These are phyloP conservation scores for Solanum boliviense DNA, from an alignment of 257 asterid genomes.

Conservation along the genomic window DNA sequence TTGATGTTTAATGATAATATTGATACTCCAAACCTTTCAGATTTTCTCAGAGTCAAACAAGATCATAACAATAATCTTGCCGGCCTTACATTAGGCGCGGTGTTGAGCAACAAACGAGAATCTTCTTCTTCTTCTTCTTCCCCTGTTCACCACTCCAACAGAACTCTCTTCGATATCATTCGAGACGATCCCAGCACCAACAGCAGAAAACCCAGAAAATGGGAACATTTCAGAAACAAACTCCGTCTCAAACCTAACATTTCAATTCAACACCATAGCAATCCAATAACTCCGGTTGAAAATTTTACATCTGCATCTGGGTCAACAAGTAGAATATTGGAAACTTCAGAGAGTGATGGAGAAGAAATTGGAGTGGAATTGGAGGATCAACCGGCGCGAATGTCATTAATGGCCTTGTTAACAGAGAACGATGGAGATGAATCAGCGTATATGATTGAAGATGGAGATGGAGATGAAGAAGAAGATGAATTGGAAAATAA, in stretches of 20 bases:
- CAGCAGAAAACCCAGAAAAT: slow-evolving; percentile 21
- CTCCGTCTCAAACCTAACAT: slow-evolving; percentile 39
- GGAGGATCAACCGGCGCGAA: slow-evolving; percentile 7
- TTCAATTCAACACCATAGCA: slow-evolving; percentile 15
- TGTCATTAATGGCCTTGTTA: slow-evolving; percentile 69
- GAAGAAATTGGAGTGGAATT: neutral
- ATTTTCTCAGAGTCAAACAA: slow-evolving; percentile 10
- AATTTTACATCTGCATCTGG: neutral
- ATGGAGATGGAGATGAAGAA: slow-evolving; percentile 43
- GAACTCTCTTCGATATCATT: slow-evolving; percentile 53
- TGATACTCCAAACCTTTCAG: slow-evolving; percentile 14
- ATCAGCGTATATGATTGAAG: slow-evolving; percentile 34
- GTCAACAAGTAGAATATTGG: neutral
- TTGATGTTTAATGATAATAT: slow-evolving; percentile 1
- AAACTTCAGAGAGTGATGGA: neutral
- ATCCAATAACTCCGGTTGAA: slow-evolving; percentile 8
- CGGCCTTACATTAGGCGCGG: slow-evolving; percentile 10
- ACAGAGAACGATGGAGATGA: slow-evolving; percentile 54
- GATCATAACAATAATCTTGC: neutral
- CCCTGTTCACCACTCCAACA: slow-evolving; percentile 13
- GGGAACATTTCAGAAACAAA: slow-evolving; percentile 52
- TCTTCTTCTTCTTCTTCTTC: neutral
- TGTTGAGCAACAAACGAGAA: slow-evolving; percentile 7
- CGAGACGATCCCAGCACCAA: slow-evolving; percentile 46
- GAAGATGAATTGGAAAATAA: slow-evolving; percentile 48